Evolutionary conservation across 306 rosid species (phyloP).

Genomic region (Quercus glauca): DNA sequence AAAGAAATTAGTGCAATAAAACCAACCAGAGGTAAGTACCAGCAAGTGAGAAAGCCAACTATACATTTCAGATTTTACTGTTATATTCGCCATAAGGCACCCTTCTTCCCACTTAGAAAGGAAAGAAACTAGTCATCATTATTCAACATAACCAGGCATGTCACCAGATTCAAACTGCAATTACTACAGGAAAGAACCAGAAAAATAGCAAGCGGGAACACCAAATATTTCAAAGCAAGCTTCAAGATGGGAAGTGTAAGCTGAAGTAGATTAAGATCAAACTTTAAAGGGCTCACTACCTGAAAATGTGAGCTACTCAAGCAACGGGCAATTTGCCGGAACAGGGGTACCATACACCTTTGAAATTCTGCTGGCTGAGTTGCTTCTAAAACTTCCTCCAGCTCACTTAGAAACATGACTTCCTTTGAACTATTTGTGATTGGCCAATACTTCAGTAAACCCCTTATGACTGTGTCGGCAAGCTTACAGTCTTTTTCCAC

Average conservation of each 20-base stretch:
- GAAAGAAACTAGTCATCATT: background rate
- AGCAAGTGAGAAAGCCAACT: background rate
- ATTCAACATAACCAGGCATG: background rate
- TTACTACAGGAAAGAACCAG: background rate
- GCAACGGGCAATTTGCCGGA: conserved; percentile 50
- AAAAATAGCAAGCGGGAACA: background rate
- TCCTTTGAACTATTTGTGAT: conserved; percentile 65
- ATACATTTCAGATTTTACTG: background rate
- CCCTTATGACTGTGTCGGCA: conserved; percentile 51
- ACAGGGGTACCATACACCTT: conserved; percentile 57
- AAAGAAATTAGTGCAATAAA: background rate
- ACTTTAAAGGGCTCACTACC: conserved; percentile 26
- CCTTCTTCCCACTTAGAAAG: background rate
- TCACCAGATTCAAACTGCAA: background rate
- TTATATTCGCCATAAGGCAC: background rate
- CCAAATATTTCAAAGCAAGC: background rate
- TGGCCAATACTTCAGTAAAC: conserved; percentile 61
- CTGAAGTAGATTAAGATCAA: background rate
- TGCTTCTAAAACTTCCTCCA: conserved; percentile 62
- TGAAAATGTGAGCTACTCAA: conserved; percentile 58
- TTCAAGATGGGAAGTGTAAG: background rate
- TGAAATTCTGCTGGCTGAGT: conserved; percentile 62
- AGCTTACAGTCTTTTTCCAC: conserved; percentile 63
- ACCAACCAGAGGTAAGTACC: background rate
- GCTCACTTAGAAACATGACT: conserved; percentile 59